phyloP scores from a whole-genome alignment of 169 alveolate genomes.

The Sarcocystis neurona region DNA sequence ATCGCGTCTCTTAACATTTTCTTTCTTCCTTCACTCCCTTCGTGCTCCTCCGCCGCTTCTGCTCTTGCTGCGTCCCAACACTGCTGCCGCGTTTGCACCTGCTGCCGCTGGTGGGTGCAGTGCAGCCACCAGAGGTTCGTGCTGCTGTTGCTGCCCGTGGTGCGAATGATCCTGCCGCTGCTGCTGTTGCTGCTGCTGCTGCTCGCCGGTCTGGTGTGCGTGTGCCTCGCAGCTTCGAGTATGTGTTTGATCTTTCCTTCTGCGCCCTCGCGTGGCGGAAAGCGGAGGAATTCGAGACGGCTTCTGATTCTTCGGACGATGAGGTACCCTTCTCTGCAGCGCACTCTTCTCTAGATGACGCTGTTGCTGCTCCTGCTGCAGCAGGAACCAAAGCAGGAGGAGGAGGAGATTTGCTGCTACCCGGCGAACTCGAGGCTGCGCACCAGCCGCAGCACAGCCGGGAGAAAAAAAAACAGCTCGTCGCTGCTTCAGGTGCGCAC shows the following conservation, averaged over 20 bases:
- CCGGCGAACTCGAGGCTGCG: not conserved
- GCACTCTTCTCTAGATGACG: not conserved
- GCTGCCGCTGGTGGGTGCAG: no score
- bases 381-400: not conserved
- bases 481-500: slow-evolving; percentile 17
- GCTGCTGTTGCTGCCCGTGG: no score
- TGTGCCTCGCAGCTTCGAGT: slow-evolving; percentile 73
- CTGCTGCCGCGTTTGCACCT: no score
- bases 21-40: no score
- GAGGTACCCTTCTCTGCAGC: slow-evolving; percentile 53
- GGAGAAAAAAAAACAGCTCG: not conserved
- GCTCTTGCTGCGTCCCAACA: no score
- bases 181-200: no score
- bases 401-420: not conserved
- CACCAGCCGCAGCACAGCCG: not conserved
- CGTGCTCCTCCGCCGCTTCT: no score
- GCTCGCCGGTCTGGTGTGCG: no score
- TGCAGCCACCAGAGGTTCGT: no score
- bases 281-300: slow-evolving; percentile 75
- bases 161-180: no score
- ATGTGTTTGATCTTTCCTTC: slow-evolving; percentile 83
- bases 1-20: no score
- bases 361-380: no score
- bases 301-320: slow-evolving; percentile 73
- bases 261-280: slow-evolving; percentile 80